Evolutionary conservation across 2,329 filamentous ascomycete species (phyloP).

Genomic region (Phialophora tarda): DNA sequence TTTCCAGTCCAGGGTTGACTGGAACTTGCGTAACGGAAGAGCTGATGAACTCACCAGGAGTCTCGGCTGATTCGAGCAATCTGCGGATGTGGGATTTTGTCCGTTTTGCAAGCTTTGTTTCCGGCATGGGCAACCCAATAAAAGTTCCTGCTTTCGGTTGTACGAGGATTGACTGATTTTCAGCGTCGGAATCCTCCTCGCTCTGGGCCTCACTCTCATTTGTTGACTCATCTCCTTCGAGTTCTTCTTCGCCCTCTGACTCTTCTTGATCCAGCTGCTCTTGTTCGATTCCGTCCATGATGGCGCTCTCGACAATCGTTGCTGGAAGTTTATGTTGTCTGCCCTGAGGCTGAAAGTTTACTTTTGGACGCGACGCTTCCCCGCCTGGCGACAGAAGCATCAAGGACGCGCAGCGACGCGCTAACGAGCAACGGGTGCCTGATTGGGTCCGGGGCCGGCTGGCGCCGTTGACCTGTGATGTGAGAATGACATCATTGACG

Average conservation of each 20-base stretch:
- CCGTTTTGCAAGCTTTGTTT: background rate
- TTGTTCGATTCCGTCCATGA: background rate
- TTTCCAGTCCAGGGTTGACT: slow-evolving; percentile 5
- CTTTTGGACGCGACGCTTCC: too few species aligned
- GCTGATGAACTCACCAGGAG: background rate
- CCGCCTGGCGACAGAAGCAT: too few species aligned
- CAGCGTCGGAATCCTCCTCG: background rate
- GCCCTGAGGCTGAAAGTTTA: background rate
- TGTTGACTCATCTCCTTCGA: background rate
- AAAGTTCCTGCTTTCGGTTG: background rate
- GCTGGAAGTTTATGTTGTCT: background rate
- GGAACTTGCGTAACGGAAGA: background rate
- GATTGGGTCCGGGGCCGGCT: background rate
- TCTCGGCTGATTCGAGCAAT: background rate
- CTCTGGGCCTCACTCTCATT: background rate
- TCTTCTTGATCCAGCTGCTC: background rate
- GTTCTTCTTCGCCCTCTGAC: background rate
- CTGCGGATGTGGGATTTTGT: background rate
- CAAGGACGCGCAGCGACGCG: background rate
- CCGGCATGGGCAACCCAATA: background rate
- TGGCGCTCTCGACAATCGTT: background rate
- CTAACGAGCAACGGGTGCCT: background rate
- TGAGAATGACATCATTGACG: slow-evolving; percentile 6
- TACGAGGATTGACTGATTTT: background rate
- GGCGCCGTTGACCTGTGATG: background rate